Evolutionary conservation across 257 asterid genomes (phyloP), one percentile per base, ranked within the genome.

Genomic region (Nicotiana tomentosiformis): DNA sequence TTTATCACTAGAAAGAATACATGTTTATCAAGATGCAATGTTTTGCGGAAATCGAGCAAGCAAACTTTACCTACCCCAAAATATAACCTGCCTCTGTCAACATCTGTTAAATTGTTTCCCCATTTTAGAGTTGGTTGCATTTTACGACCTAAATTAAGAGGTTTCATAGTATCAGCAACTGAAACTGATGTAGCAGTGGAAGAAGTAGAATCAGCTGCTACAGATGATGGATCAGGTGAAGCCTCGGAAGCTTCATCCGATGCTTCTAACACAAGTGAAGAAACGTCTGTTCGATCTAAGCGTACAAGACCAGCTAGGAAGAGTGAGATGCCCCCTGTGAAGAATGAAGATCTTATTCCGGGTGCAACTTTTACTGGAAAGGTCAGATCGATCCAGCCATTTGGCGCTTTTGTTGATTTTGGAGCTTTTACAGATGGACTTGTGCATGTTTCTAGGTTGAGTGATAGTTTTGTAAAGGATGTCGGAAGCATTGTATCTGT

Each of bases 351-450:
- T 53, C 96, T 96, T 82, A 56, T 87, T 64, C 90, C 97, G 1
- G 99, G 99, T 64, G 91, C 97, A 65, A 92, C 94, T 88, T 96
- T 93, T 85, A 82, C 91, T 9, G 99, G 99, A 77, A 96, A 94
- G 92, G 97, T 96, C 60, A 86, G 89, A 84, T 93, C 99, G 1
- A 87, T 96, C 83, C 99, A 94, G 89, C 98, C 98, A 32, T 96
- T 96, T 82, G 99, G 99, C 76, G 99, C 99, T 66, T 96, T 96
- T 86, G 89, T 96, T 77, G 99, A 96, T 85, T 93, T 96, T 81
- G 99, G 99, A 23, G 99, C 99, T 77, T 96, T 91, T 85, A 91
- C 98, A 0, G 98, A 96, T 86, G 99, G 99, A 85, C 97, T 94
- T 12, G 97, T 94, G 62, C 99, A 96, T 88, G 97, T 96, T 84